A percentile compares a stretch with the other conserved stretches of the same genome.
Evolutionary conservation across 441 rosid genomes (phyloP).

Genomic region (Cnidoscolus chayamansa): DNA sequence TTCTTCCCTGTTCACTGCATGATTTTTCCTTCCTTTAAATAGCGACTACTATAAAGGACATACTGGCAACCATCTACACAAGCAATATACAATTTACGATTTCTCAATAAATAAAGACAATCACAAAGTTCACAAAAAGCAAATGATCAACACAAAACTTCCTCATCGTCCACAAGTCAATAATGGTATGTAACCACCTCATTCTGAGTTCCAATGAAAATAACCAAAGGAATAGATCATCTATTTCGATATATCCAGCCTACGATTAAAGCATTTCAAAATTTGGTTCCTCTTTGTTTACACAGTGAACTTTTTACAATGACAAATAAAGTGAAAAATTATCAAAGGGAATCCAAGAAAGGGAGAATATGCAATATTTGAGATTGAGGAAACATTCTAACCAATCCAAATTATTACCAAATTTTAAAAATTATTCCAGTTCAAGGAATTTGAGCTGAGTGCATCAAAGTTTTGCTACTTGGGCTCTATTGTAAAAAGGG

Average conservation of each 20-base stretch:
- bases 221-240: background rate
- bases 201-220: background rate
- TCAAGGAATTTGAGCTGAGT: background rate
- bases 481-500: background rate
- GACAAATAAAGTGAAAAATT: background rate
- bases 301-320: too few species aligned
- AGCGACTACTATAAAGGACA: too few species aligned
- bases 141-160: background rate
- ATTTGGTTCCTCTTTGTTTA: background rate
- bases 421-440: too few species aligned
- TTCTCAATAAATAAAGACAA: background rate
- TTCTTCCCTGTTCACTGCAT: background rate
- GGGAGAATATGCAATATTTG: background rate
- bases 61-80: too few species aligned
- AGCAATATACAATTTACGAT: background rate
- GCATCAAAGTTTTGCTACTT: background rate
- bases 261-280: background rate
- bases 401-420: background rate
- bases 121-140: background rate
- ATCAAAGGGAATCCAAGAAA: background rate
- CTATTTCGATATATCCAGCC: background rate
- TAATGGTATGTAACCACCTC: background rate
- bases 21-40: background rate
- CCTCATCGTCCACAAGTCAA: background rate
- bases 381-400: background rate